phyloP scores from a whole-genome alignment of 805 yeast species.

The Wickerhamiella musiphila region DNA sequence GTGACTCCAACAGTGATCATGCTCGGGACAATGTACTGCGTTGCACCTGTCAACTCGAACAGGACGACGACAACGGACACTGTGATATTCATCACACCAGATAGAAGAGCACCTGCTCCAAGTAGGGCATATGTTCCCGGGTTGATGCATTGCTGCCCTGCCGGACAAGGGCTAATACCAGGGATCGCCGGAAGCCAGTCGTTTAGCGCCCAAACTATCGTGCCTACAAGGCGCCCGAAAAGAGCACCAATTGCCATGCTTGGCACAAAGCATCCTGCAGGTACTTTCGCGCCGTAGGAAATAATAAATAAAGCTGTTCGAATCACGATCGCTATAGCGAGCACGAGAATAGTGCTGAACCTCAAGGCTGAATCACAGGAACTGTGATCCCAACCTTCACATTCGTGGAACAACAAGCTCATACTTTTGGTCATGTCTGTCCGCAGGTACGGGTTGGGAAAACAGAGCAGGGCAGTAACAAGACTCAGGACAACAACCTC shows the following conservation, averaged over 20 bases:
- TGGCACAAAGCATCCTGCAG: conserved; percentile 93
- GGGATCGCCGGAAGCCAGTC: conserved; percentile 24
- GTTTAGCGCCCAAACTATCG: conserved; percentile 39
- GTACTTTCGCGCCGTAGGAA: conserved; percentile 76
- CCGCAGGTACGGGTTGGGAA: conserved; percentile 63
- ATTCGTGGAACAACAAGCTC: conserved; percentile 78
- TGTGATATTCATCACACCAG: conserved; percentile 87
- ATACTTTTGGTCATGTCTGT: conserved; percentile 92
- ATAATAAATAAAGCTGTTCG: conserved; percentile 59
- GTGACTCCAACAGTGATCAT: conserved; percentile 92
- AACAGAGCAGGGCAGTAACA: conserved; percentile 60
- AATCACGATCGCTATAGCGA: conserved; percentile 52
- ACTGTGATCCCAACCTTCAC: conserved; percentile 32
- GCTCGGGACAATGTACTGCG: conserved; percentile 78
- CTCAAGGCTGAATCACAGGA: conserved; percentile 17
- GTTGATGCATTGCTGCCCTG: conserved; percentile 44
- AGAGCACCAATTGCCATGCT: conserved; percentile 96
- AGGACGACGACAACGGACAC: conserved; percentile 87
- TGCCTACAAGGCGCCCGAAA: conserved; percentile 75
- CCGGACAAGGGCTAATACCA: conserved; percentile 26
- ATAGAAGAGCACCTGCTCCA: conserved; percentile 89
- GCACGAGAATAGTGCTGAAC: conserved; percentile 28
- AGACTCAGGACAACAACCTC: conserved; percentile 57
- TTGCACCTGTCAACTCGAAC: conserved; percentile 94
- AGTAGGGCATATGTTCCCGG: conserved; percentile 92